Conservation (phyloP, 345 rosid species). For the Noccaea caerulescens region DNA sequence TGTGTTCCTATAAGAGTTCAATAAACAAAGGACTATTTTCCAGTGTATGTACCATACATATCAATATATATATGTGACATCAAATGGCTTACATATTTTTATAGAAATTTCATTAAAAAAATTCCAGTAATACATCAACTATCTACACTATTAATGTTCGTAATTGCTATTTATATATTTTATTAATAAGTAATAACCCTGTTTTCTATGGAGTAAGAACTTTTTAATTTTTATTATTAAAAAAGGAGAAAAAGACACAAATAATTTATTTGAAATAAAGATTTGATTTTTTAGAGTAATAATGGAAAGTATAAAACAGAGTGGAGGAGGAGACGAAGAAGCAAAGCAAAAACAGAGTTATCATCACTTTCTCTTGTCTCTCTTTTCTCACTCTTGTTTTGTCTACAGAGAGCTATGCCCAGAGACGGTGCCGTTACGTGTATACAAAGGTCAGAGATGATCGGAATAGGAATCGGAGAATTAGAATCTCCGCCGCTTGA, state of each 20-base stretch:
- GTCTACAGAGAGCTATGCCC: slow-evolving; percentile 46
- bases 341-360: slow-evolving; percentile 8
- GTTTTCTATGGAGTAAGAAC: too few species aligned
- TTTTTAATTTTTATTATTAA: background rate
- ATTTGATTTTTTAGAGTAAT: background rate
- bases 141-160: too few species aligned
- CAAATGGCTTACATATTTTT: too few species aligned
- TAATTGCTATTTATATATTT: too few species aligned
- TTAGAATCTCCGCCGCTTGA: slow-evolving; percentile 48
- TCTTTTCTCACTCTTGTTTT: background rate
- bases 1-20: too few species aligned
- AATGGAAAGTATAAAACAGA: background rate
- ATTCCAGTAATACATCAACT: too few species aligned
- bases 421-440: slow-evolving; percentile 56
- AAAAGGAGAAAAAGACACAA: background rate
- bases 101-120: too few species aligned
- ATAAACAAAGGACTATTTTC: too few species aligned
- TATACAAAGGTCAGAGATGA: slow-evolving; percentile 50
- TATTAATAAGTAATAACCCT: too few species aligned
- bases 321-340: background rate
- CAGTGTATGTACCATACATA: too few species aligned
- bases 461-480: slow-evolving; percentile 44
- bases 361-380: slow-evolving; percentile 2
- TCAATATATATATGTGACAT: too few species aligned
- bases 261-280: too few species aligned